These are phyloP conservation scores for Candida xiaguanensis DNA, from an alignment of 805 yeast species.

Conservation along the genomic window DNA sequence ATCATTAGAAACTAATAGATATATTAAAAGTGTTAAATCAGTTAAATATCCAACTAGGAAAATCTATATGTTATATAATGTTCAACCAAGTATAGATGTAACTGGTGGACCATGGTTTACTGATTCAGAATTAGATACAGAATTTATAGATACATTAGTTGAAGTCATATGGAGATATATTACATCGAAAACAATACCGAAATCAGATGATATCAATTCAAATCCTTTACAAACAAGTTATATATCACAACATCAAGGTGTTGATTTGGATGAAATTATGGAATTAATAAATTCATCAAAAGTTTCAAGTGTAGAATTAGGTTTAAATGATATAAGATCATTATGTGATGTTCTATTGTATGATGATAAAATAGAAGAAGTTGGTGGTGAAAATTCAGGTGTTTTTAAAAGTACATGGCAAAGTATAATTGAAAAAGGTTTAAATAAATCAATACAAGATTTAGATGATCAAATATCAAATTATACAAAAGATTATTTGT, in stretches of 20 bases:
- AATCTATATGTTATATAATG: conserved; percentile 89
- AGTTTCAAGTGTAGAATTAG: conserved; percentile 79
- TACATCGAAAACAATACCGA: conserved; percentile 73
- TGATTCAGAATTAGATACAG: conserved; percentile 90
- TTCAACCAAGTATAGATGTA: conserved; percentile 92
- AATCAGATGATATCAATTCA: conserved; percentile 26
- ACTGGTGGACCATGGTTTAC: conserved; percentile 99
- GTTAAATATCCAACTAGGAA: conserved; percentile 93
- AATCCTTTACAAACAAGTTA: conserved; percentile 47
- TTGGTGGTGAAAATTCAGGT: conserved; percentile 40
- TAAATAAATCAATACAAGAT: conserved; percentile 13
- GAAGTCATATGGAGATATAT: conserved; percentile 87
- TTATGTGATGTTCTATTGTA: conserved; percentile 83
- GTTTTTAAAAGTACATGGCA: conserved; percentile 82
- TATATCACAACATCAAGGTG: conserved; percentile 60
- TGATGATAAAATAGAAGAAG: conserved; percentile 79
- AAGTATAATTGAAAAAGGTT: conserved; percentile 69
- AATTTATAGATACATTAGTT: conserved; percentile 80
- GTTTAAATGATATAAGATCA: conserved; percentile 67
- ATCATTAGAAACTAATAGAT: conserved; percentile 71
- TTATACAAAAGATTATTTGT: conserved; percentile 8
- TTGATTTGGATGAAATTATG: conserved; percentile 69
- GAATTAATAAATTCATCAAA: conserved; percentile 69
- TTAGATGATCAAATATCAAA: conserved; percentile 3
- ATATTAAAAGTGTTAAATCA: conserved; percentile 83